Evolutionary conservation across 1,284 basidiomycete genomes (phyloP).

Genomic region (Termitomyces sp.): DNA sequence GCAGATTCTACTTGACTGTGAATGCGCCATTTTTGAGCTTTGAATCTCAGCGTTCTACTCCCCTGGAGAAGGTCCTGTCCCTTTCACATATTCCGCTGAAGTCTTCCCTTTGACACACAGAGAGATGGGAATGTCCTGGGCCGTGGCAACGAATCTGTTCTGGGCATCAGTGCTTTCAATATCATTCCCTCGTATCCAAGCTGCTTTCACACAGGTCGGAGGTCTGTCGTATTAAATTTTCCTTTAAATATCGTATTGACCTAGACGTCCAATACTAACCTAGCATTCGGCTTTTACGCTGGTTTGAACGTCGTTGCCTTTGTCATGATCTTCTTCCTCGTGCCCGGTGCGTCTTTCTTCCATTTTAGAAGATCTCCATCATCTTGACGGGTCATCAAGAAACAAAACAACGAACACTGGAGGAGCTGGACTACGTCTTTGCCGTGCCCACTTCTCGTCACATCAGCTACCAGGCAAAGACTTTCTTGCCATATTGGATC

Average conservation of each 20-base stretch:
- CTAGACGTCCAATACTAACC: slow-evolving; percentile 5
- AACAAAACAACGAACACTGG: slow-evolving; percentile 67
- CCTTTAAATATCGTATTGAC: not conserved
- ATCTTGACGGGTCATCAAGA: slow-evolving; percentile 33
- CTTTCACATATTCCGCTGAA: slow-evolving; percentile 60
- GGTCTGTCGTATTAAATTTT: slow-evolving; percentile 19
- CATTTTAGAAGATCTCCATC: not conserved
- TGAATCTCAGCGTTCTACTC: slow-evolving; percentile 45
- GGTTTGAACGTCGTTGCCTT: slow-evolving; percentile 49
- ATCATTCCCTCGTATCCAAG: slow-evolving; percentile 55
- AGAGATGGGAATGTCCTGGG: slow-evolving; percentile 53
- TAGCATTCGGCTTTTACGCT: slow-evolving; percentile 53
- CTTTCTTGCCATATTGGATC: slow-evolving; percentile 58
- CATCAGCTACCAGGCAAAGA: slow-evolving; percentile 47
- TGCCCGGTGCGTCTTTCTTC: slow-evolving; percentile 39
- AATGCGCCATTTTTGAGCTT: not conserved
- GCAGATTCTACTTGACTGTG: not conserved
- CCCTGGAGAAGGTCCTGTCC: slow-evolving; percentile 69
- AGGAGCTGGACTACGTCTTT: slow-evolving; percentile 51
- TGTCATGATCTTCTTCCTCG: slow-evolving; percentile 49
- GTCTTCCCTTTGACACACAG: slow-evolving; percentile 60
- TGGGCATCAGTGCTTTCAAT: slow-evolving; percentile 52
- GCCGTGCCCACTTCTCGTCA: slow-evolving; percentile 56
- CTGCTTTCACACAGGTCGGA: slow-evolving; percentile 37
- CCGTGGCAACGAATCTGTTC: slow-evolving; percentile 46